Conservation (phyloP, 1,284 basidiomycete species). For the Microbotryomycetes sp. region DNA sequence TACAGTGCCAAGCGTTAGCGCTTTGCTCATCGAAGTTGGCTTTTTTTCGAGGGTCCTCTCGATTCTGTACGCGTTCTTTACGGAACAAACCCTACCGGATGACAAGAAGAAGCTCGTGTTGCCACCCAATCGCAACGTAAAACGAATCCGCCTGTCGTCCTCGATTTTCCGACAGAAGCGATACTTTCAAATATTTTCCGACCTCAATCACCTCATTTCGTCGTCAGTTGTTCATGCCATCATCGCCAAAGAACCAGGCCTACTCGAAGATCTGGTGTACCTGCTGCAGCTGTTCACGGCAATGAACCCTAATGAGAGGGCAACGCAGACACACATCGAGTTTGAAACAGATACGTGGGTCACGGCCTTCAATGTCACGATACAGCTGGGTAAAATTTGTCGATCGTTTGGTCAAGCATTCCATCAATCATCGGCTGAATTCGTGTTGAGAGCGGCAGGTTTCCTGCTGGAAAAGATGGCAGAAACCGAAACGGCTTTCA, state of each 20-base stretch:
- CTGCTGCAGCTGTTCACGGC: conserved; percentile 88
- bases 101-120: conserved; percentile 57
- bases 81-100: conserved; percentile 58
- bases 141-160: conserved; percentile 38
- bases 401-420: conserved; percentile 81
- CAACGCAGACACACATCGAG: conserved; percentile 73
- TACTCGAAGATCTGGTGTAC: conserved; percentile 51
- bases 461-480: conserved; percentile 67
- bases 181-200: conserved; percentile 49
- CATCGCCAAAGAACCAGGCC: conserved; percentile 11
- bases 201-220: conserved; percentile 37
- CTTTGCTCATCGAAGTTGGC: conserved; percentile 68
- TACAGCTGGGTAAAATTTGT: conserved; percentile 77
- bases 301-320: conserved; percentile 81
- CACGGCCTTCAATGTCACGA: conserved; percentile 82
- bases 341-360: conserved; percentile 94
- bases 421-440: conserved; percentile 50
- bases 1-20: conserved; percentile 75
- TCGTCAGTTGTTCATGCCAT: conserved; percentile 30
- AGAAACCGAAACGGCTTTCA: conserved; percentile 43
- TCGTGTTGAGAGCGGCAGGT: conserved; percentile 62
- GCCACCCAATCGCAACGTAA: conserved; percentile 43
- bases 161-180: conserved; percentile 86
- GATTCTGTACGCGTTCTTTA: conserved; percentile 81
- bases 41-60: conserved; percentile 69